A percentile compares a stretch with the other conserved stretches of the same genome.
Evolutionary conservation across 176 grass and related monocot genomes (phyloP).

Genomic region (Phoenix roebelenii): DNA sequence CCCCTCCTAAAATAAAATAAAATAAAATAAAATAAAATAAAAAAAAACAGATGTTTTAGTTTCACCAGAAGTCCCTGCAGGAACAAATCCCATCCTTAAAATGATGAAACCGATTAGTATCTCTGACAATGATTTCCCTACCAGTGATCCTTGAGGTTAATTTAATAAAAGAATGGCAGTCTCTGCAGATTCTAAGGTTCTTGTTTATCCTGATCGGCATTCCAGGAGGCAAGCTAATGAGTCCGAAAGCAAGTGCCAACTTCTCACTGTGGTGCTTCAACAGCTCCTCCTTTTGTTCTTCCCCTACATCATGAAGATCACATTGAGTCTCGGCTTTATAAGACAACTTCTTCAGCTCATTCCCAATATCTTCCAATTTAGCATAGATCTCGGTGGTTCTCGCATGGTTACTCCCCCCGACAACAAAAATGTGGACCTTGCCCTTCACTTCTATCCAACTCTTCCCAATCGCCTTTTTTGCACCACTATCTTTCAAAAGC

Average conservation of each 20-base stretch:
- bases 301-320: constrained; percentile 39
- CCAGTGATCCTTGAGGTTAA: constrained; percentile 16
- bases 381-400: constrained; percentile 20
- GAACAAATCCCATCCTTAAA: constrained; percentile 48
- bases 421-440: constrained; percentile 28
- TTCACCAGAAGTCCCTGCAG: constrained; percentile 41
- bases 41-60: constrained; percentile 11
- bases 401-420: constrained; percentile 26
- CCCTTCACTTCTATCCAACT: constrained; percentile 53
- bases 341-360: constrained; percentile 16
- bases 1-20: too few species aligned
- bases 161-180: constrained; percentile 25
- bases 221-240: constrained; percentile 19
- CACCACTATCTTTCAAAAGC: constrained; percentile 40
- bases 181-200: constrained; percentile 25
- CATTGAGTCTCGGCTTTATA: constrained; percentile 20
- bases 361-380: constrained; percentile 21
- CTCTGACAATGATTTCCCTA: constrained; percentile 19
- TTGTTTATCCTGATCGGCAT: constrained; percentile 14
- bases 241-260: constrained; percentile 34
- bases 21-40: too few species aligned
- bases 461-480: constrained; percentile 46
- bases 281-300: constrained; percentile 34
- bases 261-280: constrained; percentile 36
- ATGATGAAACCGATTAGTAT: constrained; percentile 40